Conservation (phyloP, 1,284 basidiomycete genomes). For the Apiotrichum akiyoshidainum region DNA sequence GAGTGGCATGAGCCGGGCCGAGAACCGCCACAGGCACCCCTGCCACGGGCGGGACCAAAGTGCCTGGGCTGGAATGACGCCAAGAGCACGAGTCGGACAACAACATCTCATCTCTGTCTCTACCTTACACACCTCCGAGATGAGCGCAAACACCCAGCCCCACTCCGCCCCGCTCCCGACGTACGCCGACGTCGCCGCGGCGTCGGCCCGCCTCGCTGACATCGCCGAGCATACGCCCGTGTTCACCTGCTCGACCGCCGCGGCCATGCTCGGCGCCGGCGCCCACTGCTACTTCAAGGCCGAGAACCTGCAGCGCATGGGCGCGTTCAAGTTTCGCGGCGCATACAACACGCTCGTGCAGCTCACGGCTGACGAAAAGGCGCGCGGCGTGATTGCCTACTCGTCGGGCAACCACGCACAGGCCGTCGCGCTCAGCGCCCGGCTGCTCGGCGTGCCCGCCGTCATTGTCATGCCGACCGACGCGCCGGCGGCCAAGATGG, state of each 20-base stretch:
- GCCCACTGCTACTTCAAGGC: conserved; percentile 91
- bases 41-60: too few species aligned
- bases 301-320: conserved; percentile 96
- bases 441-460: conserved; percentile 81
- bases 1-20: too few species aligned
- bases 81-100: too few species aligned
- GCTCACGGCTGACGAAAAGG: conserved; percentile 78
- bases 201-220: conserved; percentile 8
- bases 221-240: conserved; percentile 14
- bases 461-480: conserved; percentile 97
- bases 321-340: conserved; percentile 96
- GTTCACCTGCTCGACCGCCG: conserved; percentile 3
- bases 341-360: conserved; percentile 99
- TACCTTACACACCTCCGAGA: too few species aligned
- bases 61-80: too few species aligned
- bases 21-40: too few species aligned
- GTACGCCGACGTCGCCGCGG: conserved; percentile 8
- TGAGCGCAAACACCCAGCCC: too few species aligned
- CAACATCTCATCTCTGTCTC: too few species aligned
- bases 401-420: conserved; percentile 98
- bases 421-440: conserved; percentile 90
- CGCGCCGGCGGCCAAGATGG: conserved; percentile 92
- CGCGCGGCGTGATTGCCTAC: conserved; percentile 96
- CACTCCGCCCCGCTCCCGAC: conserved; percentile 5
- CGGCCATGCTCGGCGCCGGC: conserved; percentile 67